A percentile compares a stretch with the other conserved stretches of the same genome.
These are phyloP conservation scores for Phyllosticta citriasiana DNA, from an alignment of 2,329 filamentous ascomycete species.

Conservation along the genomic window DNA sequence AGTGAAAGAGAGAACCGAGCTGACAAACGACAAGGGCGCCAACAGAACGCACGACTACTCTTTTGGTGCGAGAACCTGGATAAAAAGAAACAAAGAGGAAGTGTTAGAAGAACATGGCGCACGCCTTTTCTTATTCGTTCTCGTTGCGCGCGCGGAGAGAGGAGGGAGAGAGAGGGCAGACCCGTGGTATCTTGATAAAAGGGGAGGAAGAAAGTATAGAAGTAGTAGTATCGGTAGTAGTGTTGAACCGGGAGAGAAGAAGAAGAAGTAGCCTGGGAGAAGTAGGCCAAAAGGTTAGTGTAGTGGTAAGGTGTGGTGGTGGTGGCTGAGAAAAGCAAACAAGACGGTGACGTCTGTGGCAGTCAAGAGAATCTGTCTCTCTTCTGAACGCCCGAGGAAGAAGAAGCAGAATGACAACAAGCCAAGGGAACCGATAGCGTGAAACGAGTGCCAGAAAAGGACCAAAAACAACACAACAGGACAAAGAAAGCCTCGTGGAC, in stretches of 20 bases:
- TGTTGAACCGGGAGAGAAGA: not conserved
- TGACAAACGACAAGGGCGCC: too few relatives aligned
- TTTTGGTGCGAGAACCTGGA: too few relatives aligned
- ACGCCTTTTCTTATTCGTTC: not conserved
- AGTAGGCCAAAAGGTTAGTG: not conserved
- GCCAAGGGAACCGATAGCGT: not conserved
- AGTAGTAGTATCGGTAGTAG: not conserved
- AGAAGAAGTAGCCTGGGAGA: not conserved
- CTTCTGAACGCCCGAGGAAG: not conserved
- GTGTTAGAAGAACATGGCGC: not conserved
- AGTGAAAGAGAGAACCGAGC: too few relatives aligned
- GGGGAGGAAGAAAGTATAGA: conserved; percentile 1
- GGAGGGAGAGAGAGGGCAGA: not conserved
- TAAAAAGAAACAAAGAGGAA: not conserved
- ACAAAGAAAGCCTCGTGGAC: not conserved
- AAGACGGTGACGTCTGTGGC: not conserved
- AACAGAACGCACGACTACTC: too few relatives aligned
- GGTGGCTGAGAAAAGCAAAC: not conserved
- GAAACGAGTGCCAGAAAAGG: not conserved
- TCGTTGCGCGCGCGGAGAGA: not conserved
- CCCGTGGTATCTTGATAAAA: conserved; percentile 10
- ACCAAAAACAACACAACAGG: not conserved
- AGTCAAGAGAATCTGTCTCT: not conserved
- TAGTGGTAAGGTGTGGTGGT: not conserved
- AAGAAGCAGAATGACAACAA: not conserved